Base-by-base conservation (phyloP, 1,284 basidiomycete genomes). In the Cutaneotrichosporon cavernicola region DNA sequence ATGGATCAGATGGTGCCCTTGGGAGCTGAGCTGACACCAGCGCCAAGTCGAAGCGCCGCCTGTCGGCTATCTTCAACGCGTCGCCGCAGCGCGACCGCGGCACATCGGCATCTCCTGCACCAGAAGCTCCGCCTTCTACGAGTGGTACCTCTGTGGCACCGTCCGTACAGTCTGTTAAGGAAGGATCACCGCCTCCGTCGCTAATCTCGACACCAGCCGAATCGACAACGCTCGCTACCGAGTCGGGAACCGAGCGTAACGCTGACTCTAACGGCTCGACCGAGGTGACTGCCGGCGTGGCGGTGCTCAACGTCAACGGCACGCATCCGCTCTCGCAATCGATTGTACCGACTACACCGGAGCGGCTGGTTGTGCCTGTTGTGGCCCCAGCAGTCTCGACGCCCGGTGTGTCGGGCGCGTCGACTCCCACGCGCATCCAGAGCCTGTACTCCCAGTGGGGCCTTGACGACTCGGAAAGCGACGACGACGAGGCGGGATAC, bases 381-480 rank as follows among this genome's bases (percentile, higher is more conserved):
- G 31, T 31, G 16, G 14, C 31, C 6, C n/a, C 49, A 7, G 22
- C 31, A 16, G n/a, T 34, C 8, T 52, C 36, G 26, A 52, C 58
- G 16, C 36, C 38, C 22, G 56, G 56, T 26, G 40, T 70, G 14
- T 75, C 76, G 0, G 73, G 72, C 16, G 60, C 71, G 7, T 69
- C 75, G 2, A 75, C 75, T 8, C 74, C 74, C 3, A 68, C 70
- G 9, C 61, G 65, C n/a, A 56, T 57, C 43, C 32, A 40, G 32
- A 65, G 50, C 58, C 38, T 79, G 63, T 81, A 78, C 66, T 76
- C 77, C 16, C 75, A 77, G 56, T 81, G 79, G 78, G 73, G 75
- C 18, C 65, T 74, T 14, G 71, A 71, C 30, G 68, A 70, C 16
- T 68, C 65, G 32, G 72, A 71, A 4, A 68, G 65, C 16, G 75